Evolutionary conservation across 371 early-diverging fungal genomes (phyloP), one percentile per base, ranked within the genome.

Genomic region (Mucor irregularis): DNA sequence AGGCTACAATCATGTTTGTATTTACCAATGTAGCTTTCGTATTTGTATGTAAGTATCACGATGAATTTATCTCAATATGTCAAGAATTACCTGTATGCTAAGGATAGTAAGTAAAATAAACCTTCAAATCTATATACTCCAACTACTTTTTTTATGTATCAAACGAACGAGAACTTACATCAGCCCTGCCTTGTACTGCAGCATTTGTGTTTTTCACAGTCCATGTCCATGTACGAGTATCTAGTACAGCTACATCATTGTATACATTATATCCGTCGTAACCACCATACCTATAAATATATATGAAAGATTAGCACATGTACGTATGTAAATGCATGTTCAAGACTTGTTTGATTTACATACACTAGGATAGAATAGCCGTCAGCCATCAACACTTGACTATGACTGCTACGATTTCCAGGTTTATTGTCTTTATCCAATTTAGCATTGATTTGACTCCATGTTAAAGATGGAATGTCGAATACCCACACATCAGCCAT

Each of bases 191-290:
- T 42, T 75, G 76, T 13, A 75, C 67, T 25, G 68, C 72, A 37
- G 76, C 76, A 56, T 72, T 75, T 10, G 76, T 75, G 34, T 66
- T 72, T 26, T 75, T 75, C 4, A 75, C 73, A 13, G 68, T 67
- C 76, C 76, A 75, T 9, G 68, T 69, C 76, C 76, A 75, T 2
- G 72, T 69, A 10, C 58, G 60, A 5, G 76, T 75, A 46, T 75
- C 67, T 1, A 75, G 48, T 5, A 75, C 72, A 5, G 76, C 72
- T 4, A 75, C 76, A 49, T 75, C 76, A 37, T 75, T 75, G 25
- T 57, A 75, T 5, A 75, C 76, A 69, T 75, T 67, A 25, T 75
- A 75, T 3, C 76, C 76, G 51, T 75, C 76, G 30, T 75, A 75
- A 10, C 76, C 76, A 7, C 76, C 76, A 50, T 75, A 74, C n/a